A percentile compares a stretch with the other conserved stretches of the same genome.
phyloP scores from a whole-genome alignment of 192 early-diverging fungal genomes.

The Haplosporangium gracile region DNA sequence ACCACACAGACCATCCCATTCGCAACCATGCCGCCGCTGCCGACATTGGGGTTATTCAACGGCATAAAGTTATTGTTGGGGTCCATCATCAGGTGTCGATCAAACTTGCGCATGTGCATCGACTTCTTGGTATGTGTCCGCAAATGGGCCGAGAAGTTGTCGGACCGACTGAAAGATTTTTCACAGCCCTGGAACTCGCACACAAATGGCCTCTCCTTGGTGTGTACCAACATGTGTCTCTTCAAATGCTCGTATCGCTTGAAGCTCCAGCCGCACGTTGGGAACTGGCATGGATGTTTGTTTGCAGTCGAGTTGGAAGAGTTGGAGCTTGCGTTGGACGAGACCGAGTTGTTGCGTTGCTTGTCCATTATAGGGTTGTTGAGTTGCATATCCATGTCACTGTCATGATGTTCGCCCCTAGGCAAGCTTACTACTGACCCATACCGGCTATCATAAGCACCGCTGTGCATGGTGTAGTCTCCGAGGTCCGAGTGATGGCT shows the following conservation, averaged over 20 bases:
- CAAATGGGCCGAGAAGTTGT: conserved; percentile 82
- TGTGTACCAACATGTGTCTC: conserved; percentile 83
- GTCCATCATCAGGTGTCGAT: conserved; percentile 25
- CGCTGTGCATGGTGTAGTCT: background rate
- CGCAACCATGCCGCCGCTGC: background rate
- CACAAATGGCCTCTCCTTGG: conserved; percentile 78
- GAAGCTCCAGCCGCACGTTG: conserved; percentile 70
- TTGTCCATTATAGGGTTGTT: conserved; percentile 14
- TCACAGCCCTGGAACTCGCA: conserved; percentile 80
- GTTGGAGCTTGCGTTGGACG: conserved; percentile 44
- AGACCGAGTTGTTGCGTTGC: conserved; percentile 54
- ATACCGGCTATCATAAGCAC: background rate
- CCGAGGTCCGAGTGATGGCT: conserved; percentile 3
- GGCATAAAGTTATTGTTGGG: conserved; percentile 14
- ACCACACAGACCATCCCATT: conserved; percentile 7
- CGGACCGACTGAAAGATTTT: conserved; percentile 84
- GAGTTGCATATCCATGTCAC: background rate
- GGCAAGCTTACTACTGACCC: background rate
- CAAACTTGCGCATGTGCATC: conserved; percentile 34
- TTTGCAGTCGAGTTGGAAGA: conserved; percentile 30
- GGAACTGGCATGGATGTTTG: conserved; percentile 58
- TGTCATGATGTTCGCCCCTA: background rate
- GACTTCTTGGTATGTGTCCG: conserved; percentile 68
- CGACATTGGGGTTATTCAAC: background rate
- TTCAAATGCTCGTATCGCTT: conserved; percentile 87